phyloP scores from a whole-genome alignment of 2,329 filamentous ascomycete genomes.

The Botryosphaeria dothidea region DNA sequence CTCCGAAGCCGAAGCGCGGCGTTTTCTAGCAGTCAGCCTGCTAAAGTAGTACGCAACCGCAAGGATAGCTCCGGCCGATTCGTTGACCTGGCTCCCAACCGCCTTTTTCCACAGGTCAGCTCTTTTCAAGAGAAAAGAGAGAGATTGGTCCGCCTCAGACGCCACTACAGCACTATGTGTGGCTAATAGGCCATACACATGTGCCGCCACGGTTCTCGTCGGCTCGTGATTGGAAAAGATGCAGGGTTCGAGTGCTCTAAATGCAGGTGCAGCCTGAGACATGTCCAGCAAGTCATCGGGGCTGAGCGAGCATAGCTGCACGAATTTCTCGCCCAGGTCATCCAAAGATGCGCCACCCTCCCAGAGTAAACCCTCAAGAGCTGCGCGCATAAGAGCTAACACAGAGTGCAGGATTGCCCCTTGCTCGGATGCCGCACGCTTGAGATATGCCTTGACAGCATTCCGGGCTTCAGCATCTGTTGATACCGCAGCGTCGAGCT shows the following conservation, averaged over 20 bases:
- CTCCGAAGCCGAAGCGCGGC: constrained; percentile 31
- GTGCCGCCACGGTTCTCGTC: constrained; percentile 66
- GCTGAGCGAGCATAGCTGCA: constrained; percentile 57
- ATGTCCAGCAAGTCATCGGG: constrained; percentile 48
- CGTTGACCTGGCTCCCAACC: constrained; percentile 60
- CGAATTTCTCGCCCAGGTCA: constrained; percentile 51
- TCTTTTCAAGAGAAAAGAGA: constrained; percentile 50
- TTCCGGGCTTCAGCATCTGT: constrained; percentile 67
- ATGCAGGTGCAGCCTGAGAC: constrained; percentile 33
- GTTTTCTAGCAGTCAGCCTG: constrained; percentile 53
- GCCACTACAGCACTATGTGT: constrained; percentile 58
- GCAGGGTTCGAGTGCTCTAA: constrained; percentile 57
- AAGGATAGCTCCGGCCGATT: constrained; percentile 62
- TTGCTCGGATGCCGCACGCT: constrained; percentile 19
- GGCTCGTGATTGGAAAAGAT: constrained; percentile 72
- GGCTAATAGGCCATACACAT: constrained; percentile 73
- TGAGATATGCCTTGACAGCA: constrained; percentile 56
- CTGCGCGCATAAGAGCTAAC: constrained; percentile 44
- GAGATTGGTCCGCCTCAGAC: constrained; percentile 43
- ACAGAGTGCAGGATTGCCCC: constrained; percentile 30
- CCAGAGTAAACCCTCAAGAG: constrained; percentile 46
- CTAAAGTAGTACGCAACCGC: constrained; percentile 61
- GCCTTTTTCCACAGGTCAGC: constrained; percentile 57
- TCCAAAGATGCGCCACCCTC: constrained; percentile 43
- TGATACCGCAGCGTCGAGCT: constrained; percentile 70